phyloP scores from a whole-genome alignment of 2,329 filamentous ascomycete species.

The Paracoccidioides lutzii region DNA sequence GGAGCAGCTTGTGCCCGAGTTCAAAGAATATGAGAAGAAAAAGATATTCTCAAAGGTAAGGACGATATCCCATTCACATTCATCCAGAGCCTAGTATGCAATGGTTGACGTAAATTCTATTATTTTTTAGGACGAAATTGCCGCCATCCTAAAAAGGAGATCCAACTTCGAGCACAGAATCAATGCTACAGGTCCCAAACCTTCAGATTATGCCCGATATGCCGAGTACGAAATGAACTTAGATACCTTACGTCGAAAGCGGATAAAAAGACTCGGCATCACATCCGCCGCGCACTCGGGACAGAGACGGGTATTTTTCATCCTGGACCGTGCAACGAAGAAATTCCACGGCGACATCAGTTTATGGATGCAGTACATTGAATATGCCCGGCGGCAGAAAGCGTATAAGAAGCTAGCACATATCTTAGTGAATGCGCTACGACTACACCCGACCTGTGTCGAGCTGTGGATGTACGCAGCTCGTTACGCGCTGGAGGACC shows the following conservation, averaged over 20 bases:
- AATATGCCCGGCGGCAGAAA: conserved; percentile 59
- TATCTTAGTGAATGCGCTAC: conserved; percentile 55
- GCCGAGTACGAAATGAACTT: conserved; percentile 55
- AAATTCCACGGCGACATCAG: conserved; percentile 70
- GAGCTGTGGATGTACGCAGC: conserved; percentile 78
- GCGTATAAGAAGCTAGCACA: conserved; percentile 48
- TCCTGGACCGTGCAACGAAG: conserved; percentile 73
- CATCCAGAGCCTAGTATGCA: neutral
- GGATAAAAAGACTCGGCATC: conserved; percentile 67
- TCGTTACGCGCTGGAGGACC: conserved; percentile 59
- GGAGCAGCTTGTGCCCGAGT: conserved; percentile 80
- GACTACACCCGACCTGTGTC: conserved; percentile 72
- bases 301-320: conserved; percentile 72
- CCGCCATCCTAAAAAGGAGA: conserved; percentile 73
- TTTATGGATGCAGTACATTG: conserved; percentile 83
- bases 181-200: conserved; percentile 63
- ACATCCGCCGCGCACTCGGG: conserved; percentile 58
- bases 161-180: conserved; percentile 89
- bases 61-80: neutral
- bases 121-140: conserved; percentile 63
- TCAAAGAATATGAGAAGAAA: conserved; percentile 85
- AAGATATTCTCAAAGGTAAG: conserved; percentile 69
- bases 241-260: conserved; percentile 67
- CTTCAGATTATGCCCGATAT: conserved; percentile 74
- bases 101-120: neutral